Percentiles rank a stretch among this genome's conserved stretches.
These are phyloP conservation scores for Melanopsichium pennsylvanicum DNA, from an alignment of 1,284 basidiomycete species.

Conservation along the genomic window DNA sequence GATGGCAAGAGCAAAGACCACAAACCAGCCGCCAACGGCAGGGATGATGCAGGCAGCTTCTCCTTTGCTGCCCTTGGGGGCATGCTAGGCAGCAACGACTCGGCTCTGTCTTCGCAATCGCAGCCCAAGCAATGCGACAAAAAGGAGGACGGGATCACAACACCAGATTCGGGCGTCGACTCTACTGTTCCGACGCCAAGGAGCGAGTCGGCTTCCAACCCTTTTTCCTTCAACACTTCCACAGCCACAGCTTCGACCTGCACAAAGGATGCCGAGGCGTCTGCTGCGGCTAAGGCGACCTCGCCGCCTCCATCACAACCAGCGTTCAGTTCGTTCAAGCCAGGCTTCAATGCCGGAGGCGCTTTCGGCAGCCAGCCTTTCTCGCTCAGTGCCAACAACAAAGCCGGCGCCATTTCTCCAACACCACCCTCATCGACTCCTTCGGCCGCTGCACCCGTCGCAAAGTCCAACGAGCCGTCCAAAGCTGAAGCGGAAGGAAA, in stretches of 20 bases:
- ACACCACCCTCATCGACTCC: neutral
- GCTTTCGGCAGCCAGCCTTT: slow-evolving; percentile 30
- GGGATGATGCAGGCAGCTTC: slow-evolving; percentile 24
- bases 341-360: slow-evolving; percentile 22
- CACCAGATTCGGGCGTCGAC: slow-evolving; percentile 9
- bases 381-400: slow-evolving; percentile 30
- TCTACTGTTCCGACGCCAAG: slow-evolving; percentile 18
- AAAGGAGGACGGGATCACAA: neutral
- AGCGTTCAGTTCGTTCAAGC: slow-evolving; percentile 34
- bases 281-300: slow-evolving; percentile 8
- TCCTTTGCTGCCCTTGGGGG: slow-evolving; percentile 41
- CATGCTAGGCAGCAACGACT: slow-evolving; percentile 27
- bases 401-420: neutral
- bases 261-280: neutral
- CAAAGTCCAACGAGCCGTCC: neutral
- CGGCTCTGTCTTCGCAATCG: slow-evolving; percentile 3
- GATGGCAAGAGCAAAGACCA: slow-evolving; percentile 9
- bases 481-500: neutral
- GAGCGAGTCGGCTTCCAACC: slow-evolving; percentile 8
- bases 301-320: slow-evolving; percentile 18
- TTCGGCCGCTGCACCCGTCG: neutral
- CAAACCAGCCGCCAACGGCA: slow-evolving; percentile 1
- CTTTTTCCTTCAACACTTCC: slow-evolving; percentile 24
- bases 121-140: slow-evolving; percentile 2
- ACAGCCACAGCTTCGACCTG: neutral